Evolutionary conservation across 2,329 filamentous ascomycete genomes (phyloP).

Genomic region (Scytalidium sp.): DNA sequence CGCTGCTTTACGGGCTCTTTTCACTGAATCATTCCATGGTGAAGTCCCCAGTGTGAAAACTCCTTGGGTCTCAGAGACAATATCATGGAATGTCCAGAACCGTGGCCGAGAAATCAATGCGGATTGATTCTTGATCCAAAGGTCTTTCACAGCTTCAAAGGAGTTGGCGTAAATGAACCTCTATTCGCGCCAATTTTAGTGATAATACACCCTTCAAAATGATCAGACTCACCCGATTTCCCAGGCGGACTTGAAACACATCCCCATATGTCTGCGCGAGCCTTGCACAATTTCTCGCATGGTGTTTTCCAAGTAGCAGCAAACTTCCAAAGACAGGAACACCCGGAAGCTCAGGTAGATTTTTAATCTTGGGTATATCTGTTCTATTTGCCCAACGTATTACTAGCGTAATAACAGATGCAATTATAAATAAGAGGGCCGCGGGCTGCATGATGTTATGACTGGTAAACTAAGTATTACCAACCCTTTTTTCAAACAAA

Average conservation of each 20-base stretch:
- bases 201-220: no score
- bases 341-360: slow-evolving; percentile 47
- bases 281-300: slow-evolving; percentile 48
- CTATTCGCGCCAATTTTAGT: no score
- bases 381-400: slow-evolving; percentile 26
- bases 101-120: slow-evolving; percentile 48
- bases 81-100: slow-evolving; percentile 51
- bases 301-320: slow-evolving; percentile 48
- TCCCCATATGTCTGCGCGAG: slow-evolving; percentile 43
- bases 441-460: background rate
- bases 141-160: slow-evolving; percentile 48
- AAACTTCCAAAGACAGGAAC: slow-evolving; percentile 50
- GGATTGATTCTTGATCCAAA: slow-evolving; percentile 46
- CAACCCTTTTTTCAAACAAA: no score
- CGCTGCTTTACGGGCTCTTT: slow-evolving; percentile 49
- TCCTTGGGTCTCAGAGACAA: slow-evolving; percentile 49
- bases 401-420: background rate
- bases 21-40: slow-evolving; percentile 51
- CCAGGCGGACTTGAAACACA: slow-evolving; percentile 50
- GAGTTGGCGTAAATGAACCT: slow-evolving; percentile 43
- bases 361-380: slow-evolving; percentile 46
- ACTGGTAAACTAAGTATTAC: background rate
- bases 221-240: slow-evolving; percentile 35
- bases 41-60: slow-evolving; percentile 51
- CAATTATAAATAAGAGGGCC: background rate